A percentile compares a stretch with the other conserved stretches of the same genome.
These are phyloP conservation scores for Dionaea muscipula DNA, from an alignment of 179 eudicot genomes.

Conservation along the genomic window DNA sequence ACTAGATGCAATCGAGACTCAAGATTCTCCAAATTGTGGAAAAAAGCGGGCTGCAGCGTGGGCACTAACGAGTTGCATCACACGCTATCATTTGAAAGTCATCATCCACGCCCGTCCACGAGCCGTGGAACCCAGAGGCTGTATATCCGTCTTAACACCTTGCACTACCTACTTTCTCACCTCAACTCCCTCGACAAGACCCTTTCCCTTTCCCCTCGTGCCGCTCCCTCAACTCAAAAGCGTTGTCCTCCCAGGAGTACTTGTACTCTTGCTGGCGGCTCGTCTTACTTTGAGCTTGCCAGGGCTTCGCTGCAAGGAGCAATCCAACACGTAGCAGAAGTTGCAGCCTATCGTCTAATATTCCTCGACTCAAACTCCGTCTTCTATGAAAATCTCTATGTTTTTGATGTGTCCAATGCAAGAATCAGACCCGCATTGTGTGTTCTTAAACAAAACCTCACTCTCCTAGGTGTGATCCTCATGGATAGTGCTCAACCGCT, in stretches of 20 bases:
- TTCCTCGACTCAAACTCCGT: conserved; percentile 64
- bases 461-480: conserved; percentile 54
- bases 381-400: conserved; percentile 53
- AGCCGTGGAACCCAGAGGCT: conserved; percentile 94
- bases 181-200: conserved; percentile 62
- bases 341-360: conserved; percentile 71
- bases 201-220: conserved; percentile 43
- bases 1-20: conserved; percentile 80
- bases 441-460: conserved; percentile 61
- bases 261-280: conserved; percentile 25
- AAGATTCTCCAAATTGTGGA: conserved; percentile 54
- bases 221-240: conserved; percentile 23
- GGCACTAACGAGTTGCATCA: conserved; percentile 28
- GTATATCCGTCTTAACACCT: conserved; percentile 83
- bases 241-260: conserved; percentile 20
- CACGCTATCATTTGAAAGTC: conserved; percentile 25
- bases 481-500: conserved; percentile 61
- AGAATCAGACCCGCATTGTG: conserved; percentile 53
- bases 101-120: conserved; percentile 66
- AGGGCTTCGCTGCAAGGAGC: conserved; percentile 43
- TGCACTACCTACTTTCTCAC: conserved; percentile 68
- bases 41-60: conserved; percentile 46
- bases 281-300: conserved; percentile 55
- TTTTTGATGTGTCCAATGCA: conserved; percentile 34
- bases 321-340: conserved; percentile 57